Base-by-base conservation (phyloP, 768 basidiomycete species). In the Leccinum olivaceopallidum region DNA sequence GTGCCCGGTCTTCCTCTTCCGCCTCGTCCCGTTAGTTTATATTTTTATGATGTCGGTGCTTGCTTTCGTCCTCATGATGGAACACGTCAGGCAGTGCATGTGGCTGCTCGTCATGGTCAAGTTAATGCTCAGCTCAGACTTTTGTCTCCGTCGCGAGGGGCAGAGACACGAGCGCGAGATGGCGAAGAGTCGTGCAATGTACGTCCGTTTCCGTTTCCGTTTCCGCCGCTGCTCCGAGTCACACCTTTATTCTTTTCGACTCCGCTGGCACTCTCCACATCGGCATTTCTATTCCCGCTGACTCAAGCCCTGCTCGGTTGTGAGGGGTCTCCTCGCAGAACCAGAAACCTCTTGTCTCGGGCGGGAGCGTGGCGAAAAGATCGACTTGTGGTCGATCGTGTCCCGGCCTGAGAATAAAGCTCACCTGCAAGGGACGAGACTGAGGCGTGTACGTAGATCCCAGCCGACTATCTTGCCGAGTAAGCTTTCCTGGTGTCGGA, bases 381-480 rank as follows among this genome's bases (percentile, higher is more conserved):
- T 28, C 28, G 30, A 30, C 30, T 30, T 30, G 30, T 2, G 30
- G 32, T 6, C 37, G 37, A 37, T 37, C 37, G 37, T 6, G 16
- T 37, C 37, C 37, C 37, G 37, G 6, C 37, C 16, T 37, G 16
- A 16, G 37, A 37, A 37, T 37, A 2, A 37, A 37, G 16, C 34
- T 36, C 12, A 75, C 16, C 16, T 39, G 37, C 7, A 39, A 39
- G 16, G 37, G 37, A 39, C 37, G 3, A 39, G 13, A 36, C 13
- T 36, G 36, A 37, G 37, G 37, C 7, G 16, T 18, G 7, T 39
- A 8, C 37, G 37, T 39, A 39, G 37, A 16, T 18, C 16, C 87
- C 87, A 91, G 56, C 82, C 82, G 3, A 92, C 67, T 18, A 90
- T 73, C 64, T 84, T 87, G 56, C 75, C 74, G 18, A 89, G 73